phyloP scores from a whole-genome alignment of 129 eudicot species.

The Silybum marianum region DNA sequence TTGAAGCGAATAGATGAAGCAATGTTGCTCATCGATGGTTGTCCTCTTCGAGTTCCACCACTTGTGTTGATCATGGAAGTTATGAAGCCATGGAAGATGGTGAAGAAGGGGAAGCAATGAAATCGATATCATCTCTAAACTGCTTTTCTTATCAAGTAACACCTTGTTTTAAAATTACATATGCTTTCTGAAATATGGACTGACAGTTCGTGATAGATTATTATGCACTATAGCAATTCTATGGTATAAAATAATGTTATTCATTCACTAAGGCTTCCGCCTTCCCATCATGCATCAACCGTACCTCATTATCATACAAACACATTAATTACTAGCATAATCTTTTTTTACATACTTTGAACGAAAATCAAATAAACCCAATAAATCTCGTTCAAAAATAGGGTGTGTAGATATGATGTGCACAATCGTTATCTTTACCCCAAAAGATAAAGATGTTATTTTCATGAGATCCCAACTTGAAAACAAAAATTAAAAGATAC shows the following conservation, averaged over 20 bases:
- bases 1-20: constrained; percentile 46
- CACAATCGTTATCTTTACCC: background rate
- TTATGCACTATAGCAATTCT: background rate
- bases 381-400: background rate
- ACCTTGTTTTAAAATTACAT: constrained; percentile 16
- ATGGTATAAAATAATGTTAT: constrained; percentile 5
- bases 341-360: background rate
- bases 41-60: constrained; percentile 28
- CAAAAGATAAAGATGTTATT: background rate
- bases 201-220: background rate
- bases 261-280: background rate
- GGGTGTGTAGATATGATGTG: background rate
- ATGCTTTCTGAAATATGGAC: background rate
- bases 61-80: constrained; percentile 25
- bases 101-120: constrained; percentile 25
- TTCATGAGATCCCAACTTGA: background rate
- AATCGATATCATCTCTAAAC: constrained; percentile 11
- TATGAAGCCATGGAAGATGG: constrained; percentile 23
- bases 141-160: constrained; percentile 18
- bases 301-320: background rate
- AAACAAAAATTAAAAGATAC: background rate
- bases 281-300: background rate
- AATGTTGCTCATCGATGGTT: constrained; percentile 4
- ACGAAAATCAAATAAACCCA: background rate
- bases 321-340: background rate